Evolutionary conservation across 1,284 basidiomycete genomes (phyloP).

Genomic region (Quambalaria eucalypti): DNA sequence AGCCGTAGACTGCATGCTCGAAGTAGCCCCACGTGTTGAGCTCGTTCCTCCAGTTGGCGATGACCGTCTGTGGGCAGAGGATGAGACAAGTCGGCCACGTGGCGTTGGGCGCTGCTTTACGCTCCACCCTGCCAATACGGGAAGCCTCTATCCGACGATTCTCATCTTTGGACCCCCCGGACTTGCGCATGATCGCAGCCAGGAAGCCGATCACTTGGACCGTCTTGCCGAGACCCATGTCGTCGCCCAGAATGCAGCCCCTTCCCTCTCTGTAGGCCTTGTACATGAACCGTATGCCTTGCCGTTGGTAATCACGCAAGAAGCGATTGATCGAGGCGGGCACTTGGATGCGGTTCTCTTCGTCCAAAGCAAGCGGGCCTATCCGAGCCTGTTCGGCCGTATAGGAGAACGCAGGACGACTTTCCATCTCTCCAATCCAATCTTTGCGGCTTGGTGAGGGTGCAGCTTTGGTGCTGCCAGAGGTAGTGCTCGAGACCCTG

Average conservation of each 20-base stretch:
- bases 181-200: constrained; percentile 72
- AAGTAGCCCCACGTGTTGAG: constrained; percentile 57
- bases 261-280: constrained; percentile 56
- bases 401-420: background rate
- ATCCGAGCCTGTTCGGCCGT: background rate
- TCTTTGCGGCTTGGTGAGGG: no score
- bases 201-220: constrained; percentile 81
- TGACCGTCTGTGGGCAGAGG: constrained; percentile 67
- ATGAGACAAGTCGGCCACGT: constrained; percentile 64
- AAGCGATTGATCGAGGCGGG: constrained; percentile 68
- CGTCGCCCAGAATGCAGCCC: constrained; percentile 73
- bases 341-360: constrained; percentile 48
- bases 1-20: constrained; percentile 13
- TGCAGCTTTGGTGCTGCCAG: no score
- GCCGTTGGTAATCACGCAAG: constrained; percentile 71
- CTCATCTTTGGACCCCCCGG: constrained; percentile 57
- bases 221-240: constrained; percentile 69
- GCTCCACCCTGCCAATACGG: constrained; percentile 10
- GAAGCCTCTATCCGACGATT: constrained; percentile 55
- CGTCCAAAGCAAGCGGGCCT: background rate
- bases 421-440: background rate
- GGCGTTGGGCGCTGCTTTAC: constrained; percentile 10
- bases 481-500: no score
- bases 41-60: constrained; percentile 72
- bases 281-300: constrained; percentile 69